phyloP scores from a whole-genome alignment of 108 stramenopile genomes.

The Aurantiochytrium sp. region DNA sequence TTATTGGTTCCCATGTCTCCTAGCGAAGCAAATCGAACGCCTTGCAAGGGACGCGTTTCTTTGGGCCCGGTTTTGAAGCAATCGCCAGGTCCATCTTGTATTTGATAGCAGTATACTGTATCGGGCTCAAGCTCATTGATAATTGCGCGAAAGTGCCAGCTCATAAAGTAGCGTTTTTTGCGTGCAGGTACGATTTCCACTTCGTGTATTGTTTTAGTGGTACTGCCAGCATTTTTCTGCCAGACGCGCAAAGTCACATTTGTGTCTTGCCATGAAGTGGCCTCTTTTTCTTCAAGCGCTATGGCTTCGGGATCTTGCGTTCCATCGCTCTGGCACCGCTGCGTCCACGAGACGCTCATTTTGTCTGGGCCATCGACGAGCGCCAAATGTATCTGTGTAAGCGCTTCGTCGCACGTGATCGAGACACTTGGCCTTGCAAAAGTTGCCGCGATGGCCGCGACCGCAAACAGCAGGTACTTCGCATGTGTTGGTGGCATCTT shows the following conservation, averaged over 20 bases:
- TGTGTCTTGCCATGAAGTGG: neutral
- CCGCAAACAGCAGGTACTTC: too few relatives aligned
- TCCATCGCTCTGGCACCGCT: neutral
- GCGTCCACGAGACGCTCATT: neutral
- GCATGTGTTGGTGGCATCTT: too few relatives aligned
- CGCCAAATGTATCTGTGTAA: neutral
- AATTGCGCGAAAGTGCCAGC: neutral
- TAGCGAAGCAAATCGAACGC: neutral
- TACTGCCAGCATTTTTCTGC: neutral
- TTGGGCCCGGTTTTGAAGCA: neutral
- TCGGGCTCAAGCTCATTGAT: neutral
- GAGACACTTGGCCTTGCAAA: too few relatives aligned
- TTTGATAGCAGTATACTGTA: neutral
- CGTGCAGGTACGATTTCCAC: too few relatives aligned
- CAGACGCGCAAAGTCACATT: neutral
- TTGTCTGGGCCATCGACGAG: neutral
- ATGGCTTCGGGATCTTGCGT: neutral
- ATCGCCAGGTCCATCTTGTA: neutral
- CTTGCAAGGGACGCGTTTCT: neutral
- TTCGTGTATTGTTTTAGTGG: too few relatives aligned
- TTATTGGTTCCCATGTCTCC: slow-evolving; percentile 12
- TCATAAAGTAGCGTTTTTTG: neutral
- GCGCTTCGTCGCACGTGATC: too few relatives aligned
- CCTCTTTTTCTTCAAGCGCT: neutral
- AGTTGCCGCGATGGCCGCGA: too few relatives aligned